Evolutionary conservation across 1,284 basidiomycete species (phyloP), one percentile per base, ranked within the genome.

Genomic region (Ustilago cynodontis): DNA sequence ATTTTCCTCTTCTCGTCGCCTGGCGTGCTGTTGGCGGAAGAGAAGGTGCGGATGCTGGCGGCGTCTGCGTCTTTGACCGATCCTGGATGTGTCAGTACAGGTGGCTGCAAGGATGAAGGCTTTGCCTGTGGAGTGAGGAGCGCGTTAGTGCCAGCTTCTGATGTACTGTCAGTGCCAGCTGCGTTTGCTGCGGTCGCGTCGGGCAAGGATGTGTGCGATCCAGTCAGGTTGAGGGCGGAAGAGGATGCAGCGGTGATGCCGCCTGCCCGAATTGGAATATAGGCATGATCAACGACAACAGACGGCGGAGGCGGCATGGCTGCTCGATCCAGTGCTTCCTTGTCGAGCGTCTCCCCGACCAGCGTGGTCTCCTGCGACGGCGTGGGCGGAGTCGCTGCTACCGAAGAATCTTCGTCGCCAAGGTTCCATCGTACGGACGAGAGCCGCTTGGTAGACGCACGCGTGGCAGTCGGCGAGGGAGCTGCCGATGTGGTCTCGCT

Each of bases 381-480:
- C 16, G 24, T 11, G n/a, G 37, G 22, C 4, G 52, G 39, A 4
- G 37, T 41, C 26, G 31, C 9, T 3, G 35, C 50, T 5, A 33
- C 20, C 8, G 35, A 29, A n/a, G 52, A 52, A 41, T 58, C 45
- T 9, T 49, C 59, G 24, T 33, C 57, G 7, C 31, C 71, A n/a
- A 73, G 13, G n/a, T 63, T 53, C 75, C 75, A 77, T 7, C 75
- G 71, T 5, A 77, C 63, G 9, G 69, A 65, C 20, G 74, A 77
- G 6, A 65, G 59, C 5, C 74, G 68, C 52, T 66, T 66, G 39
- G 53, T 20, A 7, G 65, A 45, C 8, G 55, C 18, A 18, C 37
- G 49, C 29, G 55, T 35, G 10, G 64, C 49, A 20, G 41, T 37
- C 16, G 61, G 18, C 8, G 51, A 10, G 16, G 39, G 14, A 8